Conservation (phyloP, 352 stramenopile genomes). For the Peronospora tabacina region DNA sequence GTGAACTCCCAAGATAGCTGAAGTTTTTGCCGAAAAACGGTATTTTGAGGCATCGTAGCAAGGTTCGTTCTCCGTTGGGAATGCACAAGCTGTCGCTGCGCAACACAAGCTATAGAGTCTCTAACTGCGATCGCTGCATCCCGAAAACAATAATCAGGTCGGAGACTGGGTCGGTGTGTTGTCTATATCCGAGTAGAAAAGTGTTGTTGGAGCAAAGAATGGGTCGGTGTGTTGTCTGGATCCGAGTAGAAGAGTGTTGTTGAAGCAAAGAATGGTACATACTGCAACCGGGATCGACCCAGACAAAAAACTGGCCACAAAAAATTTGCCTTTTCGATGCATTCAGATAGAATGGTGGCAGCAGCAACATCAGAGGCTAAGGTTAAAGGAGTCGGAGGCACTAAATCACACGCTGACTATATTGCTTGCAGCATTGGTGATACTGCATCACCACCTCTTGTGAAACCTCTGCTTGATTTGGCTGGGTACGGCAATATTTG, state of each 20-base stretch:
- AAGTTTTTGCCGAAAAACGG: conserved; percentile 35
- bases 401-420: conserved; percentile 27
- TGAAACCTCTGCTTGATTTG: conserved; percentile 8
- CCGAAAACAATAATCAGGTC: conserved; percentile 30
- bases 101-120: conserved; percentile 52
- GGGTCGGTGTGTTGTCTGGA: conserved; percentile 20
- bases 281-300: conserved; percentile 55
- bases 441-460: conserved; percentile 31
- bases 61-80: conserved; percentile 42
- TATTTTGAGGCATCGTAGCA: conserved; percentile 36
- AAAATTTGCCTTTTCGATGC: conserved; percentile 19
- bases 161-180: conserved; percentile 17
- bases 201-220: conserved; percentile 49
- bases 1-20: conserved; percentile 8
- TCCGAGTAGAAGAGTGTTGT: conserved; percentile 56
- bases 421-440: conserved; percentile 26
- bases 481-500: conserved; percentile 24
- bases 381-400: conserved; percentile 14
- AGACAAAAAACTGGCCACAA: conserved; percentile 34
- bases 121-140: conserved; percentile 44
- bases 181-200: conserved; percentile 47
- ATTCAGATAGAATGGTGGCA: conserved; percentile 15
- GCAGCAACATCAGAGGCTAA: conserved; percentile 6
- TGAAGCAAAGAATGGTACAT: conserved; percentile 62
- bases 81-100: conserved; percentile 54